phyloP scores from a whole-genome alignment of 1,284 basidiomycete genomes.

The Cryptococcus jaspeensis region DNA sequence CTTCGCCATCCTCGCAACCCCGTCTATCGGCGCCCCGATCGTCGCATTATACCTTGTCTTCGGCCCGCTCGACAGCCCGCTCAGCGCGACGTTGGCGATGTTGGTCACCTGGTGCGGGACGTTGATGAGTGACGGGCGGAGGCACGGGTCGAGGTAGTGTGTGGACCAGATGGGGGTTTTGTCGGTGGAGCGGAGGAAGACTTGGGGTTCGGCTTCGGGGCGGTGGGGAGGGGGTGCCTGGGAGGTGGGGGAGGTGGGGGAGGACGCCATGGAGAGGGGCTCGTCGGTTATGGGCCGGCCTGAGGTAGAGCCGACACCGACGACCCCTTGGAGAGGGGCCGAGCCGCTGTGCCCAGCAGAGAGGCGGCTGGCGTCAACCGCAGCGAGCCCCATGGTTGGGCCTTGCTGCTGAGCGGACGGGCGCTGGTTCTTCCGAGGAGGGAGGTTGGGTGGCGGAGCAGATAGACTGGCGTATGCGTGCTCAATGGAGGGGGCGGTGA shows the following conservation, averaged over 20 bases:
- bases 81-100: conserved; percentile 33
- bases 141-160: conserved; percentile 40
- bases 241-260: not conserved
- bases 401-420: not conserved
- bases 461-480: conserved; percentile 36
- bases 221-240: conserved; percentile 4
- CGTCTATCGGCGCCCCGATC: conserved; percentile 43
- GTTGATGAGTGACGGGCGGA: conserved; percentile 22
- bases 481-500: conserved; percentile 30
- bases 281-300: not conserved
- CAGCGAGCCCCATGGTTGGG: not conserved
- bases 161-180: conserved; percentile 36
- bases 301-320: not conserved
- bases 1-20: conserved; percentile 35
- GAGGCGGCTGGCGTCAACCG: not conserved
- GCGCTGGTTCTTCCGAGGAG: conserved; percentile 17
- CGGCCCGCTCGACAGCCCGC: conserved; percentile 21
- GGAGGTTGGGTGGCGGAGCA: conserved; percentile 36
- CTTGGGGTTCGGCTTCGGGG: conserved; percentile 27
- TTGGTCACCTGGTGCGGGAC: conserved; percentile 34
- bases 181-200: conserved; percentile 21
- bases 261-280: not conserved
- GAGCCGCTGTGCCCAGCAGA: not conserved
- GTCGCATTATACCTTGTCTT: conserved; percentile 30
- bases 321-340: not conserved